Conservation (phyloP, 164 flowering plant genomes). For the Magnolia kwangsiensis region DNA sequence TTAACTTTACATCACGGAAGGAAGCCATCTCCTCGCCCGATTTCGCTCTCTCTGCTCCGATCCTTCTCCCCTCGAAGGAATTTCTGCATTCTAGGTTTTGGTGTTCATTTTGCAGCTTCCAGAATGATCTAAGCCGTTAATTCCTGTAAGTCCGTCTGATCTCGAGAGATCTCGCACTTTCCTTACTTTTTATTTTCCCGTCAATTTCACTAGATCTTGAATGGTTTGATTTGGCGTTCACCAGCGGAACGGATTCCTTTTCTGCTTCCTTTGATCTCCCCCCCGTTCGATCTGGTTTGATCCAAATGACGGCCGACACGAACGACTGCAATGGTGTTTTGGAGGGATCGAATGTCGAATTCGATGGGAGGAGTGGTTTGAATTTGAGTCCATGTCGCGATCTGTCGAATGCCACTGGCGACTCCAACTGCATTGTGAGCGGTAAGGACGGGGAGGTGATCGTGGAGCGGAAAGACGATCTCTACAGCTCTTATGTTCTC, state of each 20-base stretch:
- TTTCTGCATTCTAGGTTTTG: conserved; percentile 1
- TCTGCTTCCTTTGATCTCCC: conserved; percentile 28
- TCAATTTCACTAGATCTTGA: not conserved
- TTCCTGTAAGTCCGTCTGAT: conserved; percentile 8
- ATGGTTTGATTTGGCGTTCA: conserved; percentile 6
- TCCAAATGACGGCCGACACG: conserved; percentile 26
- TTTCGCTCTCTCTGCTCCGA: not conserved
- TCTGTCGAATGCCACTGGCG: conserved; percentile 10
- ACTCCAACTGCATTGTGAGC: conserved; percentile 16
- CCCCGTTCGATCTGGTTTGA: not conserved
- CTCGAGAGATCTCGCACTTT: not conserved
- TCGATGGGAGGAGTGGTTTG: conserved; percentile 11
- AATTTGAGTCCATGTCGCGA: conserved; percentile 14
- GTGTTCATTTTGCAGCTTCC: not conserved
- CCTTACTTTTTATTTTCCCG: not conserved
- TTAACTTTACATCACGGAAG: too few relatives aligned
- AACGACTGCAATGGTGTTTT: conserved; percentile 6
- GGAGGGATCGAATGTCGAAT: conserved; percentile 10
- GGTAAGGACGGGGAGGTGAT: conserved; percentile 7
- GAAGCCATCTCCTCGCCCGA: not conserved
- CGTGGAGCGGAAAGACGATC: conserved; percentile 13
- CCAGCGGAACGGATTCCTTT: not conserved
- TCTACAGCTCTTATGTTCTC: conserved; percentile 35
- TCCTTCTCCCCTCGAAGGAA: not conserved
- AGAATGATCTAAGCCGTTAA: not conserved